A percentile compares a stretch with the other conserved stretches of the same genome.
Conservation (phyloP, 2,329 filamentous ascomycete species). For the Pseudogymnoascus sp. region DNA sequence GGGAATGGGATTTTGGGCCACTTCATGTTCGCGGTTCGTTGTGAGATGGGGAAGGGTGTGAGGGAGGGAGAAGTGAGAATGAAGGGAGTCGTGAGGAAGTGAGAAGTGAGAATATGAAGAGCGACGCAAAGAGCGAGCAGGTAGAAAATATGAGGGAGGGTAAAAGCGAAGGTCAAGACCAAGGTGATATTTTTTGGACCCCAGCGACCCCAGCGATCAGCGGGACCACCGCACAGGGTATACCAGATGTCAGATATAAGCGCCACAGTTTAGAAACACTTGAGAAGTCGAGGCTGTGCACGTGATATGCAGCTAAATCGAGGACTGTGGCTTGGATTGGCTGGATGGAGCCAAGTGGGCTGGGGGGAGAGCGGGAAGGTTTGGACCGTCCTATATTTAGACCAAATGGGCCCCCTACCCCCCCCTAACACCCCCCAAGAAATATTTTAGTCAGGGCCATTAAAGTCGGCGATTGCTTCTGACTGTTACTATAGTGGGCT, state of each 20-base stretch:
- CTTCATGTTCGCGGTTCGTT: not conserved
- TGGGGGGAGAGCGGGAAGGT: not conserved
- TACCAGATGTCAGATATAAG: slow-evolving; percentile 1
- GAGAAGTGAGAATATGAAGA: not conserved
- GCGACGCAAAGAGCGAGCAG: not conserved
- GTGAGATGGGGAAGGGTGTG: not conserved
- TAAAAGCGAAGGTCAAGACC: not conserved
- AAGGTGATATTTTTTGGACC: not conserved
- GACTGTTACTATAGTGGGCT: too few species aligned
- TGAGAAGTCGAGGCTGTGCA: not conserved
- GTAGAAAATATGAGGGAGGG: not conserved
- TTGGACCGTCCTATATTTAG: slow-evolving; percentile 6
- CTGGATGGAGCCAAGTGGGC: not conserved
- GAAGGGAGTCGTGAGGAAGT: not conserved
- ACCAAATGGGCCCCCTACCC: not conserved
- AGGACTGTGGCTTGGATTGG: slow-evolving; percentile 4
- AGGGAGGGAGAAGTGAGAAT: not conserved
- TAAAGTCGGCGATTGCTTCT: not conserved
- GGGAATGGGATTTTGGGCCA: not conserved
- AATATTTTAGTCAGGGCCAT: not conserved
- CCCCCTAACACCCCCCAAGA: too few species aligned
- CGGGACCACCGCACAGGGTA: not conserved
- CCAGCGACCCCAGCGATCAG: not conserved
- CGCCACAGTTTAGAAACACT: slow-evolving; percentile 1
- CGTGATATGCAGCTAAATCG: slow-evolving; percentile 6